Base-by-base conservation (phyloP, 2,329 filamentous ascomycete species). In the Immersiporthe knoxdaviesiana region DNA sequence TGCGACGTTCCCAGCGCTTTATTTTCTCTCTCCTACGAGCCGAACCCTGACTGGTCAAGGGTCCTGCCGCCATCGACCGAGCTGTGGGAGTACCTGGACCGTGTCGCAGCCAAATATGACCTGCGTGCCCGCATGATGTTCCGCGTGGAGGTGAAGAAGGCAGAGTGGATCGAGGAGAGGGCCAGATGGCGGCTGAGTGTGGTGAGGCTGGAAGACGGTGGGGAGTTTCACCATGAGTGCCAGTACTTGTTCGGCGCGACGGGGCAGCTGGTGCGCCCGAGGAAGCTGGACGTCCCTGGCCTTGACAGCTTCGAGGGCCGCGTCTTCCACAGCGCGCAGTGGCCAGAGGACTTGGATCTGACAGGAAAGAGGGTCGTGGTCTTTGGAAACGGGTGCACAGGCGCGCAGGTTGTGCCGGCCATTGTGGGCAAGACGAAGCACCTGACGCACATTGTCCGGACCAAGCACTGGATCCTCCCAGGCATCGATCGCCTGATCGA, bases 401-500 rank as follows among this genome's bases (percentile, higher is more conserved):
- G 75, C 1, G 75, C 78, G 16, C 79, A 81, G 69, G 76, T 81
- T 35, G 74, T 80, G 18, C 77, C 79, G 10, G 65, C 73, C 35
- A 74, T 81, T 44, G 78, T 80, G 21, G 72, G 74, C 44, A 68
- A 76, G 50, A 77, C 78, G 1, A 72, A 72, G 41, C 74, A 78
- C 47, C 72, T 83, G 41, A 82, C 79, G n/a, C 81, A 83, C 63
- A 77, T 82, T n/a, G 73, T 81, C 11, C 78, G 82, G 12, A 76
- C 78, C 11, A 81, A 80, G 70, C 81, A 83, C 68, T 85, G 81
- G 83, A 75, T 83, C 64, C 68, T 79, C 21, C 78, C 79, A 89
- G 89, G 89, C 14, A 78, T 77, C 32, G 82, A 82, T 69, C 90
- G 89, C 69, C 90, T 92, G 78, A 84, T 92, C 72, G 89, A 92